phyloP scores from a whole-genome alignment of 169 alveolate genomes.

The Cryptosporidium tyzzeri region DNA sequence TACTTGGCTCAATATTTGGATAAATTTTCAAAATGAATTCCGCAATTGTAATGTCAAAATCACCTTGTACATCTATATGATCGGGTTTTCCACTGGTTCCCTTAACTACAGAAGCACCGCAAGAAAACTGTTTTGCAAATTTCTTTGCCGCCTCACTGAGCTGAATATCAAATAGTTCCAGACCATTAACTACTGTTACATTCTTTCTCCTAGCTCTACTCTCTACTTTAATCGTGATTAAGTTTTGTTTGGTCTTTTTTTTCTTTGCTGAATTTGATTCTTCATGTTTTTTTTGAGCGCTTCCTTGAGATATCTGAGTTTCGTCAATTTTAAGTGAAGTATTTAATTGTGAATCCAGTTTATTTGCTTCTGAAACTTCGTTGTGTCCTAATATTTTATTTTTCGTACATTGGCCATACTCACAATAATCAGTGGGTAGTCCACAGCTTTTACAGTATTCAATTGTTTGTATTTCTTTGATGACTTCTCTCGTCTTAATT shows the following conservation, averaged over 20 bases:
- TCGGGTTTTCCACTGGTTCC: constrained; percentile 84
- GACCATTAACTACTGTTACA: constrained; percentile 87
- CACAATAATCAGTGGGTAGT: constrained; percentile 90
- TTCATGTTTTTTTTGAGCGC: constrained; percentile 35
- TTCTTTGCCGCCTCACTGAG: constrained; percentile 88
- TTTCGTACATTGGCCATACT: constrained; percentile 85
- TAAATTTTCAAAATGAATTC: constrained; percentile 54
- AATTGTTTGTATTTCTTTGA: constrained; percentile 44
- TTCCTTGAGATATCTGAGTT: constrained; percentile 42
- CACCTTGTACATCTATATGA: constrained; percentile 79
- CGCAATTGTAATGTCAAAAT: constrained; percentile 52
- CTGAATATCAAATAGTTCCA: constrained; percentile 85
- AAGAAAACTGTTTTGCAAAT: constrained; percentile 87
- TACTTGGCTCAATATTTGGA: constrained; percentile 41
- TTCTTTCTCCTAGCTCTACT: constrained; percentile 86
- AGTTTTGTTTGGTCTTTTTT: constrained; percentile 38
- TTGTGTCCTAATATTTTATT: constrained; percentile 75
- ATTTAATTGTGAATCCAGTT: constrained; percentile 6
- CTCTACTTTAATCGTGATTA: constrained; percentile 83
- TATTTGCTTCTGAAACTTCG: constrained; percentile 12
- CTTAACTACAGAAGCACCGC: constrained; percentile 90
- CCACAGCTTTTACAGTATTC: constrained; percentile 84
- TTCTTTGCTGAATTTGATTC: constrained; percentile 4
- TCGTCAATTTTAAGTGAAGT: neutral
- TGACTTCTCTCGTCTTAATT: neutral